Base-by-base conservation (phyloP, 495 filamentous ascomycete species). In the Polyplosphaeria fusca region DNA sequence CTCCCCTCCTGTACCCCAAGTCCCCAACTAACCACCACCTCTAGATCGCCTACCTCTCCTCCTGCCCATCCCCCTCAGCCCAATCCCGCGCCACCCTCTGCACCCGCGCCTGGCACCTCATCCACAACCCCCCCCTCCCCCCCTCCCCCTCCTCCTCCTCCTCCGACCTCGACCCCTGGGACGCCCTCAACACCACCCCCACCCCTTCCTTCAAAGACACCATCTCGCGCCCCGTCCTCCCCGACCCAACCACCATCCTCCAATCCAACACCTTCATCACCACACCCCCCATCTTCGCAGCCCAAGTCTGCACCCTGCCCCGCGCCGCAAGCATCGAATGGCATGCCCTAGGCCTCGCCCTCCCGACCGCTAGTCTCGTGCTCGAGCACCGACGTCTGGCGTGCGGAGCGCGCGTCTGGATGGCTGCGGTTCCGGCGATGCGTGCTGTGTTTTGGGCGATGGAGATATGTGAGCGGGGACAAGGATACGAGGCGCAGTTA, bases 221-320 rank as follows among this genome's bases (percentile, higher is more conserved):
- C 2, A 64, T 61, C 4, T 7, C 5, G 20, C 47, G 55, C 13
- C 13, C 43, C 7, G 30, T 46, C 27, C 50, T 72, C 2, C 64
- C 73, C 2, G 63, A 71, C 18, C 48, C 24, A 12, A 18, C 50
- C 67, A 5, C 57, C 64, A 28, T 70, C 50, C n/a, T n/a, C n/a
- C n/a, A n/a, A n/a, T n/a, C n/a, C n/a, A 16, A 60, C 66, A 27
- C 68, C 70, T 13, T 14, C 0, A 19, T 22, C 41, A 65, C 37
- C 50, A 44, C 1, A 51, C 85, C 90, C 1, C 84, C 84, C 2
- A 77, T 90, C 54, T 83, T 91, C 63, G 81, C 83, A 0, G 84
- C 83, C 2, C 80, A 92, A 52, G 87, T 92, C 12, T 77, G 82
- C 37, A 78, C 81, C 55, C 71, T 95, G 30, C 89, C 89, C 1